Evolutionary conservation across 2,329 filamentous ascomycete genomes (phyloP), one percentile per base, ranked within the genome.

Genomic region (Penicillium sp.): DNA sequence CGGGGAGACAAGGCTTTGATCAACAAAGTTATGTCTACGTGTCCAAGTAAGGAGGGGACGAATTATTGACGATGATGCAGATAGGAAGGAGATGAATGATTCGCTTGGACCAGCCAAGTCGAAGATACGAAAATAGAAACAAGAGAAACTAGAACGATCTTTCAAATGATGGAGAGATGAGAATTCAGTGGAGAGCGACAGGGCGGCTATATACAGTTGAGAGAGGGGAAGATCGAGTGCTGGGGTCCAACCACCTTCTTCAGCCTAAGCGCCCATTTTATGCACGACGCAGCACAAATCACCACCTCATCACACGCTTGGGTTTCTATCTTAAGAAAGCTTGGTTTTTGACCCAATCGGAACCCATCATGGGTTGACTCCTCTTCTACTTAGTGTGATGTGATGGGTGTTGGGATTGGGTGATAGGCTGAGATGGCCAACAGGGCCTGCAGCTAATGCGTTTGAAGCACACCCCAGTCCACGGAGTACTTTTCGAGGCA

Each of bases 101-200:
- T 64, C 59, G 68, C 67, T 63, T 74, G 71, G 72, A 63, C 72
- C 72, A 72, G 72, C 72, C 72, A 73, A 71, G 43, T 66, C 64
- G 60, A 62, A 64, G 56, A 55, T 51, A 64, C 53, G 52, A 66
- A 64, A 68, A 71, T 64, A 68, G 63, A 69, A 65, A 22, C 47
- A 56, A 55, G 48, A 51, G 49, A 57, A 60, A 63, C 56, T 54
- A 63, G 52, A 52, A 61, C 55, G 64, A 60, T 47, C 48, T 62
- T 60, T 69, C 66, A 69, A 64, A 67, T 58, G 62, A 57, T 57
- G 57, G 55, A 56, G 43, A 54, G 53, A 56, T 41, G 22, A 8
- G 7, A 25, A 25, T 25, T 30, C 47, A 31, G 30, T 49, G 51
- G 53, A 47, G 31, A 28, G 10, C 42, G 56, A 54, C 5, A 55